Percentiles rank a stretch among this genome's conserved stretches.
These are phyloP conservation scores for Pythium chondricola DNA, from an alignment of 352 stramenopile species.

Conservation along the genomic window DNA sequence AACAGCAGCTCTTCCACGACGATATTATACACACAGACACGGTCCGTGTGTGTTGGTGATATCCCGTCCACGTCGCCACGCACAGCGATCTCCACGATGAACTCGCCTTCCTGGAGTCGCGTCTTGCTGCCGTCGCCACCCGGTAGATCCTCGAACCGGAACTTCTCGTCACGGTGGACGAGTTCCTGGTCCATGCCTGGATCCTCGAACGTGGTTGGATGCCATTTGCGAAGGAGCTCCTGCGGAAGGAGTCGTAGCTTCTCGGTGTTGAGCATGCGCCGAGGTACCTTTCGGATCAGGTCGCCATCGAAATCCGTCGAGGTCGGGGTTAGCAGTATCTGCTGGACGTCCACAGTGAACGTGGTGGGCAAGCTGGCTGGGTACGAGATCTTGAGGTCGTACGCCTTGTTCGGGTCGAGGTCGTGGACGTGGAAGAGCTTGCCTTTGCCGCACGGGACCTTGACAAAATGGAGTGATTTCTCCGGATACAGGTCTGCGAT, in stretches of 20 bases:
- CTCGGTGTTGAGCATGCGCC: slow-evolving; percentile 51
- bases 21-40: slow-evolving; percentile 65
- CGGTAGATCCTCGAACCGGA: slow-evolving; percentile 19
- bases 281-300: slow-evolving; percentile 21
- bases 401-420: slow-evolving; percentile 36
- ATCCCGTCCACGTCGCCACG: slow-evolving; percentile 46
- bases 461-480: slow-evolving; percentile 26
- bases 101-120: slow-evolving; percentile 12
- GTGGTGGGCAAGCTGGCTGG: slow-evolving; percentile 44
- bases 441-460: slow-evolving; percentile 32
- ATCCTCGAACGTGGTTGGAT: slow-evolving; percentile 7
- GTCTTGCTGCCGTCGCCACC: not conserved
- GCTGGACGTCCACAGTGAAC: slow-evolving; percentile 44
- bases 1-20: slow-evolving; percentile 67
- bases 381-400: slow-evolving; percentile 81
- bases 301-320: slow-evolving; percentile 9
- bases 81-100: slow-evolving; percentile 25
- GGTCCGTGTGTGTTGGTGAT: slow-evolving; percentile 27
- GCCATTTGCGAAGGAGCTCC: slow-evolving; percentile 28
- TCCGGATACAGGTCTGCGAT: slow-evolving; percentile 40
- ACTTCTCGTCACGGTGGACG: slow-evolving; percentile 13
- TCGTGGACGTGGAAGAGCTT: slow-evolving; percentile 49
- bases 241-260: slow-evolving; percentile 51
- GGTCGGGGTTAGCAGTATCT: slow-evolving; percentile 20
- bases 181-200: slow-evolving; percentile 4